phyloP scores from a whole-genome alignment of 73 alveolate genomes.

The Paramecium caudatum region DNA sequence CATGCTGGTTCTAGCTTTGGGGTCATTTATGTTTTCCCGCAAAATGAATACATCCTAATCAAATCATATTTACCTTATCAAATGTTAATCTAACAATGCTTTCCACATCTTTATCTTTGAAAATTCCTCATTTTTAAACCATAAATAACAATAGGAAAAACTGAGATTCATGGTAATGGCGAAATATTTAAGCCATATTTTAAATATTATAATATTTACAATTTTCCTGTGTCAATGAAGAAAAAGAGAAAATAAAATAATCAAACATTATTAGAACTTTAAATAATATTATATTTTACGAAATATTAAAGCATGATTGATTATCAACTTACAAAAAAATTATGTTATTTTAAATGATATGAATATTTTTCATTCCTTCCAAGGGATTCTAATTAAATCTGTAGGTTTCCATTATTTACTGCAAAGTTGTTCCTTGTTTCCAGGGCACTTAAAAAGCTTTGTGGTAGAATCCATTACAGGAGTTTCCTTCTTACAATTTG shows the following conservation, averaged over 20 bases:
- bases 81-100: slow-evolving; percentile 60
- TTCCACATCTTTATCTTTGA: slow-evolving; percentile 84
- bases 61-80: slow-evolving; percentile 8
- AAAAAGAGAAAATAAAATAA: no score
- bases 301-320: no score
- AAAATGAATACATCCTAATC: slow-evolving; percentile 86
- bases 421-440: slow-evolving; percentile 81
- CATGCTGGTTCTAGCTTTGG: slow-evolving; percentile 99
- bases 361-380: no score
- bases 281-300: no score
- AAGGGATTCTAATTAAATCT: no score
- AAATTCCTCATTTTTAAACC: slow-evolving; percentile 86
- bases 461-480: slow-evolving; percentile 66
- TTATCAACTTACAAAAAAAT: no score
- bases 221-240: no score
- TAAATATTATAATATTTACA: no score
- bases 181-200: no score
- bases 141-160: slow-evolving; percentile 90
- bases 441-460: slow-evolving; percentile 75
- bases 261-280: no score
- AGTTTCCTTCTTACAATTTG: slow-evolving; percentile 78
- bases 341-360: no score
- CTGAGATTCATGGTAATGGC: slow-evolving; percentile 98
- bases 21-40: slow-evolving; percentile 93
- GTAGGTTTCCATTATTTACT: background rate